phyloP scores from a whole-genome alignment of 495 filamentous ascomycete species.

The Hypoxylon cercidicola region DNA sequence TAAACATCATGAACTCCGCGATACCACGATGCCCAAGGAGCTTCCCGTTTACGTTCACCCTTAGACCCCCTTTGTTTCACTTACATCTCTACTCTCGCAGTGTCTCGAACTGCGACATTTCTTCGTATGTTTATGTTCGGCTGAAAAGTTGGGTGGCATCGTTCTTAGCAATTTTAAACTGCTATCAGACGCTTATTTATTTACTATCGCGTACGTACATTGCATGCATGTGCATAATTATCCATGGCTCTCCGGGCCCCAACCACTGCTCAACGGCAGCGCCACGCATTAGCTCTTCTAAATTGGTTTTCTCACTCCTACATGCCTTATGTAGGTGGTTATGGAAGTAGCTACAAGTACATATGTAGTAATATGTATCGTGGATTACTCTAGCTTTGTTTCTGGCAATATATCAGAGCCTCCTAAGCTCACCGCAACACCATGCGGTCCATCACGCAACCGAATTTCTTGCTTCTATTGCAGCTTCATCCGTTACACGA shows the following conservation, averaged over 20 bases:
- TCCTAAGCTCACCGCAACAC: constrained; percentile 6
- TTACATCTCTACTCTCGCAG: constrained; percentile 19
- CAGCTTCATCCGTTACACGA: constrained; percentile 16
- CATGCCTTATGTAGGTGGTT: no score
- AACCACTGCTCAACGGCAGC: constrained; percentile 19
- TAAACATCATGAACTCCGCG: constrained; percentile 18
- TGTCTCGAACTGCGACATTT: constrained; percentile 30
- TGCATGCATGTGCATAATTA: constrained; percentile 19
- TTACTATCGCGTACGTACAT: not conserved
- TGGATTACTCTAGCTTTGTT: not conserved
- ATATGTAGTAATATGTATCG: not conserved
- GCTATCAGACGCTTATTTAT: not conserved
- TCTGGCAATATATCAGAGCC: constrained; percentile 8
- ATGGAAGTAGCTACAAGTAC: not conserved
- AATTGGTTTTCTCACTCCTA: not conserved
- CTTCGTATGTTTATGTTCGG: not conserved
- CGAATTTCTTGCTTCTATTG: constrained; percentile 12
- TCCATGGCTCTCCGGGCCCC: constrained; percentile 1
- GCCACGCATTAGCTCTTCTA: constrained; percentile 14
- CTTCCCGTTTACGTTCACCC: constrained; percentile 20
- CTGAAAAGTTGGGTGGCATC: constrained; percentile 1
- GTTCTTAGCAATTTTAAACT: constrained; percentile 3
- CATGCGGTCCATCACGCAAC: constrained; percentile 10
- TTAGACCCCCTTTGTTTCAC: constrained; percentile 30
- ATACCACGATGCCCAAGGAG: constrained; percentile 5